Evolutionary conservation across 192 early-diverging fungal species (phyloP).

Genomic region (Coemansia sp.): DNA sequence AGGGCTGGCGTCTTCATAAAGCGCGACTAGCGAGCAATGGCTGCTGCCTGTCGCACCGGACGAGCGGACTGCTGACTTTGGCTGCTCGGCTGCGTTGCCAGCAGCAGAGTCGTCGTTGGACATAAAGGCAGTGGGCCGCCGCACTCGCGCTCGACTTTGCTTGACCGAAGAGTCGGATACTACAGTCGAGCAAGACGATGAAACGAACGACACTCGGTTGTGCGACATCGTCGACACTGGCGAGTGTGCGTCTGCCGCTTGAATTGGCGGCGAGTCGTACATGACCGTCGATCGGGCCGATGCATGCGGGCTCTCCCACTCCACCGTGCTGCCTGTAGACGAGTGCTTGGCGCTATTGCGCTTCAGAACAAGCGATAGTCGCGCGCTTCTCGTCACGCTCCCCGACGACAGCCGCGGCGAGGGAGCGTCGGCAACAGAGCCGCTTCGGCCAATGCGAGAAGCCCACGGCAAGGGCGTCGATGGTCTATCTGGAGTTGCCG

Average conservation of each 20-base stretch:
- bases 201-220: slow-evolving; percentile 44
- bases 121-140: slow-evolving; percentile 22
- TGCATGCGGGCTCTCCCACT: slow-evolving; percentile 26
- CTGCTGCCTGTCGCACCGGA: slow-evolving; percentile 4
- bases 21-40: slow-evolving; percentile 31
- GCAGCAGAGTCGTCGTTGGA: neutral
- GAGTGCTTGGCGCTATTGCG: slow-evolving; percentile 20
- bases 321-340: slow-evolving; percentile 22
- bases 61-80: neutral
- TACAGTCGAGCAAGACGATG: slow-evolving; percentile 49
- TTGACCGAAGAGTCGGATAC: slow-evolving; percentile 25
- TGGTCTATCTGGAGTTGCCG: slow-evolving; percentile 4
- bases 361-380: slow-evolving; percentile 1
- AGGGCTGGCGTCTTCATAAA: slow-evolving; percentile 19
- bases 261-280: slow-evolving; percentile 28
- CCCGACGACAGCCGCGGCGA: slow-evolving; percentile 1
- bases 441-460: neutral
- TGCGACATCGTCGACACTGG: slow-evolving; percentile 36
- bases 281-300: slow-evolving; percentile 42
- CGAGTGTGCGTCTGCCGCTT: slow-evolving; percentile 11
- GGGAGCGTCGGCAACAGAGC: slow-evolving; percentile 16
- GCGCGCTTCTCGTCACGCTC: neutral
- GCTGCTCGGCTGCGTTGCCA: neutral
- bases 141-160: slow-evolving; percentile 4
- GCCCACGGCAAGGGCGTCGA: slow-evolving; percentile 1